Conservation (phyloP, 306 rosid species). For the Elaeagnus macrophylla region DNA sequence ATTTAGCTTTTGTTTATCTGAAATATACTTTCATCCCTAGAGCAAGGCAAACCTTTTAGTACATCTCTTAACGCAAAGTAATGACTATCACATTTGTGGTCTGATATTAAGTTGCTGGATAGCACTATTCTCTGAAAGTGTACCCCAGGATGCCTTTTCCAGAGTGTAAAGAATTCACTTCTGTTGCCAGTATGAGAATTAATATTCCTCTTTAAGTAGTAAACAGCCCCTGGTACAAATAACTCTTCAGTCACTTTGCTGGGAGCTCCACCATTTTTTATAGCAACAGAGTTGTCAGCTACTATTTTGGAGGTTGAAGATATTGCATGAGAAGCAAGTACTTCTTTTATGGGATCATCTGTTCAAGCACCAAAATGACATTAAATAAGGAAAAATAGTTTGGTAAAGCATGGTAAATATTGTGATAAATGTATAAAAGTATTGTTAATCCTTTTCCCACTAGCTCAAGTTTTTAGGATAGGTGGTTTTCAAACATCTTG, state of each 20-base stretch:
- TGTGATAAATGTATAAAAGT: too few species aligned
- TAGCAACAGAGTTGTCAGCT: slow-evolving; percentile 25
- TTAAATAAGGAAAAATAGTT: slow-evolving; percentile 8
- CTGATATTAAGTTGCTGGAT: slow-evolving; percentile 66
- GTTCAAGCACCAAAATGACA: slow-evolving; percentile 29
- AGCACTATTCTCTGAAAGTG: slow-evolving; percentile 76
- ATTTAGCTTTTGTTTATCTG: slow-evolving; percentile 15
- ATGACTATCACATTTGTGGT: slow-evolving; percentile 83
- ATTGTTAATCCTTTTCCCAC: too few species aligned
- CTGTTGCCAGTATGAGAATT: slow-evolving; percentile 21
- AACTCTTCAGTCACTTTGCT: slow-evolving; percentile 50
- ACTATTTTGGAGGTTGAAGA: slow-evolving; percentile 19
- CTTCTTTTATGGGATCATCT: slow-evolving; percentile 44
- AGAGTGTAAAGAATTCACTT: slow-evolving; percentile 48
- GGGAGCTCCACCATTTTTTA: slow-evolving; percentile 28
- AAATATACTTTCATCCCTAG: slow-evolving; percentile 43
- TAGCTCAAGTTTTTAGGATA: too few species aligned
- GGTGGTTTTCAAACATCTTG: too few species aligned
- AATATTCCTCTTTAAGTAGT: slow-evolving; percentile 62
- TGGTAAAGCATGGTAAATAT: too few species aligned
- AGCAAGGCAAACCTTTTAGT: slow-evolving; percentile 63
- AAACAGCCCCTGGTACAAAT: slow-evolving; percentile 71
- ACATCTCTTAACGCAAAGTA: slow-evolving; percentile 82
- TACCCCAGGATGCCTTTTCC: slow-evolving; percentile 70
- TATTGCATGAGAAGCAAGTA: slow-evolving; percentile 18